Evolutionary conservation across 1,284 basidiomycete genomes (phyloP), one percentile per base, ranked within the genome.

Genomic region (Exobasidium cylindrosporum): DNA sequence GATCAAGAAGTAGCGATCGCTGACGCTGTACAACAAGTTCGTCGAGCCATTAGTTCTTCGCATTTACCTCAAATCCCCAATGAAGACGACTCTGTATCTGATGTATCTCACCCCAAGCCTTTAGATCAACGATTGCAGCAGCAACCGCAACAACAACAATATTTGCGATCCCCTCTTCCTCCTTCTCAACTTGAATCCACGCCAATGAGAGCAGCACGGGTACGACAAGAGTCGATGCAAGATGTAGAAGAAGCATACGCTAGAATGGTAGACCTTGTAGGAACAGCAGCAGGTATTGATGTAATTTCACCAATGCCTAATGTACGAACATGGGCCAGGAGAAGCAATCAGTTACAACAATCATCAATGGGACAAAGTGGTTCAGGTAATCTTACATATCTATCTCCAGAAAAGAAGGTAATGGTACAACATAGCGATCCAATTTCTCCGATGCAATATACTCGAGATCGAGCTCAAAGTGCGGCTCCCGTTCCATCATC

Each of bases 221-320:
- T 47, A 13, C 52, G 57, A 29, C 60, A 61, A 49, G 54, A 61
- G 43, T 58, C 55, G n/a, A 58, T 61, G 54, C 54, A 57, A 31
- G 60, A 61, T 21, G 54, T 61, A 13, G 60, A 61, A 45, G 24
- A 45, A 35, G 60, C 60, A 24, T 61, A 61, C 29, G 55, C 30
- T 7, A 29, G 60, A 28, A 61, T 61, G 60, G 30, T 54, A 10
- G 60, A 61, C 14, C 60, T 61, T 26, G 60, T 61, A 26, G 32
- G 4, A 14, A 54, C 60, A n/a, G 60, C 60, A 2, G 54, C 54
- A 11, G 60, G 60, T n/a, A 40, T 61, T 32, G 32, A 43, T 4
- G 30, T 49, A 5, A 28, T 43, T 17, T 61, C 60, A 40, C 57
- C 57, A 3, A 49, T 52, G 44, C 57, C 30, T 21, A 55, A 21